Evolutionary conservation across 257 asterid species (phyloP).

Genomic region (Anisodus tanguticus): DNA sequence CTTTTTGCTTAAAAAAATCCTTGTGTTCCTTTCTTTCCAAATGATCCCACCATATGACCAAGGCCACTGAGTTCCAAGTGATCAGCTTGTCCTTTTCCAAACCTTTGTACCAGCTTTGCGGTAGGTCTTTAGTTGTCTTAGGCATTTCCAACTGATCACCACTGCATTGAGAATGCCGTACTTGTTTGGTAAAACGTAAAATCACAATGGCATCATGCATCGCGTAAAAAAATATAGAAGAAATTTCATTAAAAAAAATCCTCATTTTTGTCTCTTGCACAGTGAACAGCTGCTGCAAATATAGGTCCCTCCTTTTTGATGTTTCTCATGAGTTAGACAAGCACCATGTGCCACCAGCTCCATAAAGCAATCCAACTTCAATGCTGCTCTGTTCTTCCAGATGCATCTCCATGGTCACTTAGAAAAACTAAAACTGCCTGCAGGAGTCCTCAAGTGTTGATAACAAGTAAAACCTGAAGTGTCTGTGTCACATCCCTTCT

Average conservation of each 20-base stretch:
- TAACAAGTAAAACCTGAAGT: too few relatives aligned
- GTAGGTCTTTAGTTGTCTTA: not conserved
- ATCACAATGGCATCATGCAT: not conserved
- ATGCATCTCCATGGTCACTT: not conserved
- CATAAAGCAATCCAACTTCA: not conserved
- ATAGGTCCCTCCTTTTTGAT: not conserved
- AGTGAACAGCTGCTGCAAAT: not conserved
- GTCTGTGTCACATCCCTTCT: too few relatives aligned
- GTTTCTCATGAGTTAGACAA: not conserved
- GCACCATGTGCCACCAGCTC: not conserved
- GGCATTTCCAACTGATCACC: not conserved
- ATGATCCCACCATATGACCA: too few relatives aligned
- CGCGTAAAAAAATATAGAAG: too few relatives aligned
- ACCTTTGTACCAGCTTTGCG: too few relatives aligned
- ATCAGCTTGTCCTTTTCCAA: too few relatives aligned
- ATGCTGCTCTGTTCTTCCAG: slow-evolving; percentile 6
- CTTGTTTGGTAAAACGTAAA: not conserved
- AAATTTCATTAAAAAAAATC: not conserved
- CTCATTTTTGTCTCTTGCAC: not conserved
- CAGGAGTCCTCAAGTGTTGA: too few relatives aligned
- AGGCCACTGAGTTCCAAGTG: too few relatives aligned
- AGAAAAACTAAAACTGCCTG: not conserved
- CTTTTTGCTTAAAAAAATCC: too few relatives aligned
- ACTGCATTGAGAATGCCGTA: not conserved
- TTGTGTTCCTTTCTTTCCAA: too few relatives aligned